These are phyloP conservation scores for Ganoderma boninense DNA, from an alignment of 1,284 basidiomycete species.

Conservation along the genomic window DNA sequence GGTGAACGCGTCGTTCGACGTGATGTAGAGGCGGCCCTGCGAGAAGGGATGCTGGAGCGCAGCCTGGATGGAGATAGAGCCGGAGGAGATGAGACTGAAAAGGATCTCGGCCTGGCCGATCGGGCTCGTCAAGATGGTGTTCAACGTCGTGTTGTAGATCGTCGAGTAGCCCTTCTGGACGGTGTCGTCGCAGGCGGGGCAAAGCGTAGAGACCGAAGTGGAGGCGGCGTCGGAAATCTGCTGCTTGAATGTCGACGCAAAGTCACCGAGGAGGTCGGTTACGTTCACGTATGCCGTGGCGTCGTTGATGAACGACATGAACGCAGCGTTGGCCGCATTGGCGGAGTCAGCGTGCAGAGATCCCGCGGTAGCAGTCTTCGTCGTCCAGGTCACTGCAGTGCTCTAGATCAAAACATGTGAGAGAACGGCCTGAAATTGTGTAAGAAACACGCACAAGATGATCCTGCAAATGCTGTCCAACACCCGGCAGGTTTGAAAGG, in stretches of 20 bases:
- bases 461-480: slow-evolving; percentile 82
- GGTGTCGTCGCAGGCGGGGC: slow-evolving; percentile 54
- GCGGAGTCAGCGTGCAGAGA: slow-evolving; percentile 32
- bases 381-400: slow-evolving; percentile 57
- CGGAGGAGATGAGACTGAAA: slow-evolving; percentile 59
- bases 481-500: slow-evolving; percentile 66
- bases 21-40: slow-evolving; percentile 52
- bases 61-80: slow-evolving; percentile 62
- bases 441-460: slow-evolving; percentile 55
- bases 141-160: slow-evolving; percentile 60
- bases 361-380: slow-evolving; percentile 53
- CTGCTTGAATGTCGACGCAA: slow-evolving; percentile 42
- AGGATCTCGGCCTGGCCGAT: slow-evolving; percentile 72
- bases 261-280: slow-evolving; percentile 54
- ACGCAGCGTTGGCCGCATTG: slow-evolving; percentile 44
- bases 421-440: background rate
- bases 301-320: slow-evolving; percentile 73
- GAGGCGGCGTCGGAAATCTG: slow-evolving; percentile 46
- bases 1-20: slow-evolving; percentile 60
- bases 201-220: slow-evolving; percentile 48
- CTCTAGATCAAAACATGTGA: slow-evolving; percentile 42
- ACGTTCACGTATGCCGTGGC: slow-evolving; percentile 73
- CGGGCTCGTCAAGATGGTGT: slow-evolving; percentile 50
- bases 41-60: slow-evolving; percentile 73
- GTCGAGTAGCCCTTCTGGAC: slow-evolving; percentile 71